phyloP scores from a whole-genome alignment of 2,329 filamentous ascomycete species.

The Elsinoe fawcettii region DNA sequence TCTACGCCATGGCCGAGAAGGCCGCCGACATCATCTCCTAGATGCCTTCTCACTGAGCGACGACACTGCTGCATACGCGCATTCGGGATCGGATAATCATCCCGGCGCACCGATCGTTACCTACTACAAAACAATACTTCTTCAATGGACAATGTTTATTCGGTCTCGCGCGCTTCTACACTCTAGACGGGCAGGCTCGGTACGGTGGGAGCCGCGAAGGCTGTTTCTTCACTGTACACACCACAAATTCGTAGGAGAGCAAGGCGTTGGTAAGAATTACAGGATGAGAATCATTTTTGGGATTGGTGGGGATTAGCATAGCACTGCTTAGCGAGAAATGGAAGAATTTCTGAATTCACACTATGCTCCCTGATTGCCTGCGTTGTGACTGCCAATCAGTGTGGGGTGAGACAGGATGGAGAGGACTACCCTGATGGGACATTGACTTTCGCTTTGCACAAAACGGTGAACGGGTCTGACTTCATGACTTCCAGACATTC shows the following conservation, averaged over 20 bases:
- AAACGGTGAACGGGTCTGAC: not conserved
- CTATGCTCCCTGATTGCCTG: not conserved
- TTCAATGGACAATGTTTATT: constrained; percentile 3
- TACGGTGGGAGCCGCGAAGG: not conserved
- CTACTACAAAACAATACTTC: not conserved
- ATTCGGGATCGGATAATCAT: not conserved
- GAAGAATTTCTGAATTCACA: not conserved
- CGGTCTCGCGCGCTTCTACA: not conserved
- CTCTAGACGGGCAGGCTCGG: not conserved
- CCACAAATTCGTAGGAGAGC: not conserved
- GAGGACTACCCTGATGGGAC: not conserved
- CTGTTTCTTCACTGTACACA: not conserved
- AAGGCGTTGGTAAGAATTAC: not conserved
- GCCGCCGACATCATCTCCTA: constrained; percentile 39
- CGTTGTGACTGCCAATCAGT: not conserved
- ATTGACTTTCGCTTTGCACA: not conserved
- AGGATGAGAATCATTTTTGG: not conserved
- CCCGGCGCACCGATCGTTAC: not conserved
- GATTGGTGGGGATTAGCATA: not conserved
- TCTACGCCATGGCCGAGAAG: constrained; percentile 55
- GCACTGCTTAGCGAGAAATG: not conserved
- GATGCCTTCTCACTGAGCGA: constrained; percentile 21
- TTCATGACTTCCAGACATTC: not conserved
- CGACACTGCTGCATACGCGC: not conserved
- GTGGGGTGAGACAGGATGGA: not conserved